Base-by-base conservation (phyloP, 495 filamentous ascomycete species). In the Neurospora africana region DNA sequence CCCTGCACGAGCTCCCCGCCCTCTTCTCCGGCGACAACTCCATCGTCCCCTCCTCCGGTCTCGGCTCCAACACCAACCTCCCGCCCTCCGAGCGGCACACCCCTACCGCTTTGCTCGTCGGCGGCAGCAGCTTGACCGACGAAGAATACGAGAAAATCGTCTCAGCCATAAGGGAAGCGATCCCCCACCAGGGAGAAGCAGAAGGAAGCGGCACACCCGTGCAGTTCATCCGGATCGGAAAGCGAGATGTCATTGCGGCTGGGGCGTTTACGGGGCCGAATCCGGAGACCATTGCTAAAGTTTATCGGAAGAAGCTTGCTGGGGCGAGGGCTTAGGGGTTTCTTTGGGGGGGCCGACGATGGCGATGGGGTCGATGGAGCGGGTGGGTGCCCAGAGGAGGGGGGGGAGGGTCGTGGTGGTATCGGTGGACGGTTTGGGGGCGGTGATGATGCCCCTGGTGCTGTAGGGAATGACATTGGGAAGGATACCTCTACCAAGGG, bases 291-390 rank as follows among this genome's bases (percentile, higher is more conserved):
- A 79, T 80, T 30, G 76, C 76, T n/a, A 76, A 77, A 76, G 74
- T 81, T 30, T 80, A 77, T 70, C 72, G 76, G n/a, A 77, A 78
- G 78, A 79, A 76, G 78, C 72, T 80, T 71, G 79, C 73, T 58
- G 73, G 53, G 53, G 53, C 23, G 53, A 65, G 27, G 53, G 30
- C 15, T 65, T 65, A 65, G 53, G 53, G 53, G 27, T 27, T 65
- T 65, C 23, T 65, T 65, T 65, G 27, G 53, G 3, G 44, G 4
- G 1, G 47, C 11, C 23, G 21, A n/a, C 2, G 41, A 44, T 4
- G n/a, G 9, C 5, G 47, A 53, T 53, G 44, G 44, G 21, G 44
- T 4, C 3, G 44, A 15, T 27, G 44, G 21, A 2, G 10, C 5
- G 21, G 19, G 8, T 21, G n/a, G 43, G 3, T 47, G 43, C n/a